Conservation (phyloP, 2,329 filamentous ascomycete species). For the Pestalotiopsis sp. region DNA sequence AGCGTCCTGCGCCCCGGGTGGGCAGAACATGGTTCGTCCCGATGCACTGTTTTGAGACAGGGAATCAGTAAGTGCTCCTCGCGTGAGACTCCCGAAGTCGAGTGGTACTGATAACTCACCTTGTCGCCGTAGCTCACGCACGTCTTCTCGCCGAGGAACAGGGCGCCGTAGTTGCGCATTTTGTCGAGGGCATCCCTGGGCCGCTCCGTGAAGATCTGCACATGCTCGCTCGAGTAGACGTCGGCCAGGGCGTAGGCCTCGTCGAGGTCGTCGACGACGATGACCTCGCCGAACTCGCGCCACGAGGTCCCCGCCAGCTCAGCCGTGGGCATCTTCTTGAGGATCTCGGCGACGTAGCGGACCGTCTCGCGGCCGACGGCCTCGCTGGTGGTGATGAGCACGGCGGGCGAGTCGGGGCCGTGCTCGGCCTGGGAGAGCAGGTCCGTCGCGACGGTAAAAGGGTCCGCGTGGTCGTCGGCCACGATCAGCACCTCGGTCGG, state of each 20-base stretch:
- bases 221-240: conserved; percentile 51
- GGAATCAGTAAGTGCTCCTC: not conserved
- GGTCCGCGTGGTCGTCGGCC: conserved; percentile 48
- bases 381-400: conserved; percentile 50
- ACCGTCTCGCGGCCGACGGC: conserved; percentile 41
- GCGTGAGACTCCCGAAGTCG: no score
- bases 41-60: conserved; percentile 41
- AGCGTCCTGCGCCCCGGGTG: conserved; percentile 47
- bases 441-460: conserved; percentile 47
- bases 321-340: conserved; percentile 44
- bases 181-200: conserved; percentile 51
- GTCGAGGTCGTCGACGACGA: conserved; percentile 45
- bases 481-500: conserved; percentile 56
- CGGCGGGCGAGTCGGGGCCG: conserved; percentile 52
- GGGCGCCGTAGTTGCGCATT: conserved; percentile 52
- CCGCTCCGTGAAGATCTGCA: conserved; percentile 49
- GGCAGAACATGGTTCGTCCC: conserved; percentile 58
- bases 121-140: conserved; percentile 58
- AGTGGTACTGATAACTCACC: no score
- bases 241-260: conserved; percentile 49
- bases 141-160: conserved; percentile 54
- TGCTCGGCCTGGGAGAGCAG: conserved; percentile 53
- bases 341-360: conserved; percentile 35
- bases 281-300: conserved; percentile 48
- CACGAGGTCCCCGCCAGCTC: conserved; percentile 46